phyloP scores from a whole-genome alignment of 1,284 basidiomycete species.

The Puccinia horiana region DNA sequence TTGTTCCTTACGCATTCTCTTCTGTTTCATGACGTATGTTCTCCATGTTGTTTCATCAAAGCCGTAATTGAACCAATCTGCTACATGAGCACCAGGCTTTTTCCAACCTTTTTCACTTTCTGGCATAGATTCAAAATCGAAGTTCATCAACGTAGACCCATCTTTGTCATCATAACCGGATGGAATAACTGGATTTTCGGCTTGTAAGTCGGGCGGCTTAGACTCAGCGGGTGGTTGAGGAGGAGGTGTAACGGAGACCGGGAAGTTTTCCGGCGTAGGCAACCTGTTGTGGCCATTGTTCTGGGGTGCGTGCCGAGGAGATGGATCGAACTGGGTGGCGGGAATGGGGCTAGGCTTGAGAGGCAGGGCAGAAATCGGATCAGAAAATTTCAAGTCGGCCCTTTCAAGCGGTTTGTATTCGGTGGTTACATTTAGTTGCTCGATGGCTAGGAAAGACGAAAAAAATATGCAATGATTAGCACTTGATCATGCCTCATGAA shows the following conservation, averaged over 20 bases:
- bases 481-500: not conserved
- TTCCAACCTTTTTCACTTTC: slow-evolving; percentile 79
- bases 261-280: slow-evolving; percentile 45
- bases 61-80: slow-evolving; percentile 99
- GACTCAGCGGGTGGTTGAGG: slow-evolving; percentile 15
- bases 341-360: slow-evolving; percentile 11
- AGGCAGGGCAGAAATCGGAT: slow-evolving; percentile 8
- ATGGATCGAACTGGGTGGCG: not conserved
- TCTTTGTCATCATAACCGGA: slow-evolving; percentile 47
- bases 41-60: slow-evolving; percentile 97
- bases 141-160: slow-evolving; percentile 62
- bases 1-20: slow-evolving; percentile 23
- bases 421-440: slow-evolving; percentile 33
- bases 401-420: slow-evolving; percentile 47
- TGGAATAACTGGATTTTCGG: slow-evolving; percentile 18
- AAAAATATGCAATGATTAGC: not conserved
- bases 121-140: slow-evolving; percentile 75
- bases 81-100: slow-evolving; percentile 84
- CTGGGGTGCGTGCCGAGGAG: slow-evolving; percentile 7
- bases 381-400: slow-evolving; percentile 30
- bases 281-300: slow-evolving; percentile 28
- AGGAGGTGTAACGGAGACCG: slow-evolving; percentile 26
- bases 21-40: slow-evolving; percentile 79
- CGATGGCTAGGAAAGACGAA: slow-evolving; percentile 22
- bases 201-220: slow-evolving; percentile 22